A percentile compares a stretch with the other conserved stretches of the same genome.
These are phyloP conservation scores for Lotus japonicus DNA, from an alignment of 306 rosid genomes.

Conservation along the genomic window DNA sequence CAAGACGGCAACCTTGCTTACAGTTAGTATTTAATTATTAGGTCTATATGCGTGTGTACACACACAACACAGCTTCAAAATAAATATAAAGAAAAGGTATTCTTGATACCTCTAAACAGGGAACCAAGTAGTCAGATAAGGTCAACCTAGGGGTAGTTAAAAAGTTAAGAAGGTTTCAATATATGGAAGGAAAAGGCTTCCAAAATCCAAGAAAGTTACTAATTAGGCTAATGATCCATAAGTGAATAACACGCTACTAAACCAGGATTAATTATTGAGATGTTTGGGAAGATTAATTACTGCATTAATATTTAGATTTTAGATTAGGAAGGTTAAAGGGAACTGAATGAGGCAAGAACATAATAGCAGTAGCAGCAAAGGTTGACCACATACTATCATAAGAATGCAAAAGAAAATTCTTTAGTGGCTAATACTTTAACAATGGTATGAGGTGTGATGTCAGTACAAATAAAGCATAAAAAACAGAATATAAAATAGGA, in stretches of 20 bases:
- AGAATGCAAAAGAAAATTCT: not conserved
- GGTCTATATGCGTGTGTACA: not conserved
- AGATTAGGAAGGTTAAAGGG: not conserved
- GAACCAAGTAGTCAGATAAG: not conserved
- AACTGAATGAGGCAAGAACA: conserved; percentile 3
- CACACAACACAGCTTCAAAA: not conserved
- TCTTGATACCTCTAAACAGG: not conserved
- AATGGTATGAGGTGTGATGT: not conserved
- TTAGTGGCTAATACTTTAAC: not conserved
- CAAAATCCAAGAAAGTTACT: not conserved
- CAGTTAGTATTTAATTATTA: not conserved
- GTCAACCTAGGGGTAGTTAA: conserved; percentile 7
- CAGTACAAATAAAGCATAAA: not conserved
- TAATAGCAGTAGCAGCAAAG: conserved; percentile 1
- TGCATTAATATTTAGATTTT: conserved; percentile 10
- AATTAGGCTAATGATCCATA: not conserved
- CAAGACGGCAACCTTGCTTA: too few relatives aligned
- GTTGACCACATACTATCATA: not conserved
- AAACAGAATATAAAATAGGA: not conserved
- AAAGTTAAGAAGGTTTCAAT: not conserved
- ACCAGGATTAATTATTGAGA: not conserved
- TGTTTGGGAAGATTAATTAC: not conserved
- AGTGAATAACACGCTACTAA: not conserved
- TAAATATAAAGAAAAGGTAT: not conserved
- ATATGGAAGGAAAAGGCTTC: not conserved